Percentiles rank a stretch among this genome's conserved stretches.
Evolutionary conservation across 352 stramenopile genomes (phyloP).

Genomic region (Peronospora destructor): DNA sequence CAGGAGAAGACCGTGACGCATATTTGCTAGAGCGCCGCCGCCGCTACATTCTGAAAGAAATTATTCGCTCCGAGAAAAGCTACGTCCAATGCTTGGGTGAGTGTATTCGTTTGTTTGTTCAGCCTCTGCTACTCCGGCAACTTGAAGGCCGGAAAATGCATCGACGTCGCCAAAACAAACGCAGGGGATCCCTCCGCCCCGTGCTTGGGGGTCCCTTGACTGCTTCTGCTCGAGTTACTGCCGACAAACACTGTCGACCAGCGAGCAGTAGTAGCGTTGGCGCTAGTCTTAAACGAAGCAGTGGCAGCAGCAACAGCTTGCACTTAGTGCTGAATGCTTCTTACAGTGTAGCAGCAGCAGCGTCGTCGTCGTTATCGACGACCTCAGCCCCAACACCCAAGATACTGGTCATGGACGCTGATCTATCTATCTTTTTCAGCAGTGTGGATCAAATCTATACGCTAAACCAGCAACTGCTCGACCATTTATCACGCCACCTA

Average conservation of each 20-base stretch:
- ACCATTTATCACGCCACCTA: slow-evolving; percentile 74
- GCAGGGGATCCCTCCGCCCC: slow-evolving; percentile 49
- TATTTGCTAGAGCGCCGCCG: slow-evolving; percentile 56
- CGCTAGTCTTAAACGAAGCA: slow-evolving; percentile 21
- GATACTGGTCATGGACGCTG: slow-evolving; percentile 69
- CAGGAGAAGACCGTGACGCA: slow-evolving; percentile 38
- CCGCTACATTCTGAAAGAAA: slow-evolving; percentile 75
- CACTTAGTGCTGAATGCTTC: slow-evolving; percentile 34
- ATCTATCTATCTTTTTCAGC: slow-evolving; percentile 85
- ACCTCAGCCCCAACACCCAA: slow-evolving; percentile 27
- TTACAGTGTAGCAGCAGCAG: slow-evolving; percentile 23
- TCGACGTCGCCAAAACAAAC: slow-evolving; percentile 55
- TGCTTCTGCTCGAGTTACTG: slow-evolving; percentile 10
- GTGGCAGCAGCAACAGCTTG: slow-evolving; percentile 44
- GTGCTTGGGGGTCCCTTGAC: slow-evolving; percentile 28
- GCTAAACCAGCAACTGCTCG: slow-evolving; percentile 82
- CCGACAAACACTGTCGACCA: slow-evolving; percentile 16
- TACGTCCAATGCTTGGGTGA: slow-evolving; percentile 79
- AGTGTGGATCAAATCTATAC: slow-evolving; percentile 86
- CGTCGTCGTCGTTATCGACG: slow-evolving; percentile 21
- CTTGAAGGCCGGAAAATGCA: slow-evolving; percentile 71
- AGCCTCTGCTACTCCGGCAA: slow-evolving; percentile 69
- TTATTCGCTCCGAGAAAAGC: slow-evolving; percentile 77
- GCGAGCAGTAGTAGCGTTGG: slow-evolving; percentile 35
- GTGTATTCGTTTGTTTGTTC: slow-evolving; percentile 79